Percentiles rank a stretch among this genome's conserved stretches.
phyloP scores from a whole-genome alignment of 2,329 filamentous ascomycete genomes.

The Claviceps quebecensis region DNA sequence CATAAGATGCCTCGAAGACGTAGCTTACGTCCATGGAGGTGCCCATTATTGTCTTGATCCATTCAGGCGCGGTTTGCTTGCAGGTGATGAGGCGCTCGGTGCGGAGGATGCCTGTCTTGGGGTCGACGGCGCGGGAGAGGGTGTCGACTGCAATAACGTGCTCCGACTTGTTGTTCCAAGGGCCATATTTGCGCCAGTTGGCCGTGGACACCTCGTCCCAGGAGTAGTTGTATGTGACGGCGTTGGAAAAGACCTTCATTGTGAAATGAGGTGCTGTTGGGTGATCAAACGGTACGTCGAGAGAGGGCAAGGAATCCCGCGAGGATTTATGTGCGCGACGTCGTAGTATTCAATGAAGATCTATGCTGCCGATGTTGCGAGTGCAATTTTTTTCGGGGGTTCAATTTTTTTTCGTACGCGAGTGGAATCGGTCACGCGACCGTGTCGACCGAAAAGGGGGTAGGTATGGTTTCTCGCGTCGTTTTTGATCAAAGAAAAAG shows the following conservation, averaged over 20 bases:
- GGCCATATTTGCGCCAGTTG: conserved; percentile 98
- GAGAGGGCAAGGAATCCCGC: background rate
- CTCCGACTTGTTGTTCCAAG: conserved; percentile 97
- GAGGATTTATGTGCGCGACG: no score
- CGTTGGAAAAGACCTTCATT: conserved; percentile 94
- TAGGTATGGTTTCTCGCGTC: background rate
- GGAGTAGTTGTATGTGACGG: conserved; percentile 87
- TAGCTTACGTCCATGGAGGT: conserved; percentile 61
- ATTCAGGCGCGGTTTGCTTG: conserved; percentile 55
- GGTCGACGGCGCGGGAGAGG: conserved; percentile 51
- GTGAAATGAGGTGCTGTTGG: conserved; percentile 9
- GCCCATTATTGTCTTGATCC: conserved; percentile 69
- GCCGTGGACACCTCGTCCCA: conserved; percentile 96
- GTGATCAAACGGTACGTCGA: background rate
- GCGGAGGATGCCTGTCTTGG: conserved; percentile 43
- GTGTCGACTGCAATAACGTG: conserved; percentile 96
- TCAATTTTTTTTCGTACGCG: background rate
- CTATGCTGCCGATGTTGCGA: background rate
- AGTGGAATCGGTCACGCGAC: background rate
- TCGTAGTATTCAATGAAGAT: no score
- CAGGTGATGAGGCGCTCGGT: conserved; percentile 50
- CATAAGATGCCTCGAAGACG: conserved; percentile 92
- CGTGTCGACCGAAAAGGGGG: background rate
- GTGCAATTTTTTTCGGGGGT: background rate
- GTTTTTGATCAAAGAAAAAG: background rate